Conservation (phyloP, 345 rosid species). For the Pistacia integerrima region DNA sequence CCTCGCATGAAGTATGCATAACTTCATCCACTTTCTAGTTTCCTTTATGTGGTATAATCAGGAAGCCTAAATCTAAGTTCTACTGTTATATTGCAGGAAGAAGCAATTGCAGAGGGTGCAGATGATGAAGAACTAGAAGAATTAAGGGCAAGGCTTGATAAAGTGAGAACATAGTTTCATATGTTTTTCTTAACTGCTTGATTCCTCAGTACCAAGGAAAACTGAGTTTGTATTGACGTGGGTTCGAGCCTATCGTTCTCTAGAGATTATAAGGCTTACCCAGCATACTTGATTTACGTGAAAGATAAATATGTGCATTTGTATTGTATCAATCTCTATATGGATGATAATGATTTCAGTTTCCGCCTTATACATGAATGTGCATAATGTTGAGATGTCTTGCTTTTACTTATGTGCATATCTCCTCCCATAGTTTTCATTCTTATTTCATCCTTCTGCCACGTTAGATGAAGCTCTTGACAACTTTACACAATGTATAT, state of each 20-base stretch:
- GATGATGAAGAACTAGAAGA: constrained; percentile 56
- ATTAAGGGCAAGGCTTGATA: constrained; percentile 44
- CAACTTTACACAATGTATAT: too few species aligned
- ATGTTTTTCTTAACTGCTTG: background rate
- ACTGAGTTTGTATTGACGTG: background rate
- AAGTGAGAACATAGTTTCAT: constrained; percentile 35
- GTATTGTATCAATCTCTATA: background rate
- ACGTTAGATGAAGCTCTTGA: too few species aligned
- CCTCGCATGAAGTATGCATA: constrained; percentile 28
- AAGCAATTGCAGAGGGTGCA: constrained; percentile 41
- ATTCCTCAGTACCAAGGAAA: background rate
- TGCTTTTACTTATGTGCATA: too few species aligned
- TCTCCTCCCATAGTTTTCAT: background rate
- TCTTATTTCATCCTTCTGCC: background rate
- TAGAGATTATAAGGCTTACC: background rate
- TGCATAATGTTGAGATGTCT: background rate
- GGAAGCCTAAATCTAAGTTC: constrained; percentile 1
- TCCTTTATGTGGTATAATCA: background rate
- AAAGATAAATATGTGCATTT: background rate
- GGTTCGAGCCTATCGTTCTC: constrained; percentile 1
- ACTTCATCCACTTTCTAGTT: background rate
- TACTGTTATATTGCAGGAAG: constrained; percentile 29
- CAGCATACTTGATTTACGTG: background rate
- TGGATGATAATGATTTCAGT: background rate
- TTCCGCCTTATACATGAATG: background rate